Evolutionary conservation across 306 rosid genomes (phyloP), one percentile per base, ranked within the genome.

Genomic region (Pyrus pyrifolia): DNA sequence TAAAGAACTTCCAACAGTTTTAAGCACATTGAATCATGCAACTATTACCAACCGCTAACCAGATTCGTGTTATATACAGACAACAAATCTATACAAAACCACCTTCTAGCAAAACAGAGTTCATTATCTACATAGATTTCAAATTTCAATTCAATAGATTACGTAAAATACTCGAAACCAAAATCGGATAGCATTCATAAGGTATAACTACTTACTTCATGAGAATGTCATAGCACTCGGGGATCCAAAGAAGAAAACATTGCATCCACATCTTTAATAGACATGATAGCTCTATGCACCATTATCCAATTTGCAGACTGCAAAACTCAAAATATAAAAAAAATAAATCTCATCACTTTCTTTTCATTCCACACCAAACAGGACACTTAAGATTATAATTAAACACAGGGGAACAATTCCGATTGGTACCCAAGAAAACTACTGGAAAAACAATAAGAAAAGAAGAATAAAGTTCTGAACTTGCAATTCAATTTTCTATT

Each of bases 291-390:
- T 90, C 97, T 89, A 72, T 95, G 97, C 80, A 95, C 98, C 51
- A 81, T 97, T 73, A 95, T 83, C 98, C 98, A 95, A 81, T 95
- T 93, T 30, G 97, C 97, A 12, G 98, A 90, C 98, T 95, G 81
- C 79, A 79, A 57, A 73, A 70, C 30, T 45, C 58, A 18, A 60
- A 69, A 59, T 64, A 58, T 1, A 31, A 31, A 3, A 31, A 0
- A 31, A 31, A 31, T 23, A 31, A 31, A 33, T 42, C 73, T 67
- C 53, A 67, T 80, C 33, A 81, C 49, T 51, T 49, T 46, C 52
- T n/a, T 49, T 9, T 60, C 40, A 57, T 44, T 74, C 71, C 61
- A 25, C 31, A 60, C 49, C 49, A 75, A 63, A 55, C 64, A 55
- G 72, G 77, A 23, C 27, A 72, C 52, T 29, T 27, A 23, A 25